phyloP scores from a whole-genome alignment of 2,329 filamentous ascomycete species.

The Microdochium bolleyi region DNA sequence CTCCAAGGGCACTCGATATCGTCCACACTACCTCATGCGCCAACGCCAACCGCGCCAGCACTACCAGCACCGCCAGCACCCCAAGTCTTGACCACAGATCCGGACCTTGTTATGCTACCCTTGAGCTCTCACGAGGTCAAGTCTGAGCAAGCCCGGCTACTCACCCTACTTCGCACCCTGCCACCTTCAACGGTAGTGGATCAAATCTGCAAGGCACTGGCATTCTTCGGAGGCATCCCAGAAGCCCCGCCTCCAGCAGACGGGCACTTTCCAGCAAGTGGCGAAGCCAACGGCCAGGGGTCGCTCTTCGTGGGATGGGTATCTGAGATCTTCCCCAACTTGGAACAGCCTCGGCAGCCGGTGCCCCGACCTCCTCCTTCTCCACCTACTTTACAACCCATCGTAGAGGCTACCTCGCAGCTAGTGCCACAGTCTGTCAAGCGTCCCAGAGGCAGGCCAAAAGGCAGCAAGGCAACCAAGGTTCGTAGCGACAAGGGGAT shows the following conservation, averaged over 20 bases:
- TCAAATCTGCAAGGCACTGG: constrained; percentile 52
- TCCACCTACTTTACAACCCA: too few relatives aligned
- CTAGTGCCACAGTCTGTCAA: constrained; percentile 16
- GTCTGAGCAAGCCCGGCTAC: constrained; percentile 49
- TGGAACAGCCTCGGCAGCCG: constrained; percentile 20
- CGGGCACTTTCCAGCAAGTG: constrained; percentile 46
- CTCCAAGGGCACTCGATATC: constrained; percentile 6
- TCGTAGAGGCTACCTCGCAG: background rate
- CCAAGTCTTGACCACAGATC: background rate
- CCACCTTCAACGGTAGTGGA: constrained; percentile 50
- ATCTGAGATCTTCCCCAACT: constrained; percentile 52
- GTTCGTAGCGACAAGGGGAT: constrained; percentile 39
- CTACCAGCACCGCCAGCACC: too few relatives aligned
- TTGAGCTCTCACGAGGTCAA: constrained; percentile 43
- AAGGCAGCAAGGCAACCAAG: constrained; percentile 45
- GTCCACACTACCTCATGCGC: constrained; percentile 2
- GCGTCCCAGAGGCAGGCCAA: constrained; percentile 44
- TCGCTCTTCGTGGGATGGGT: constrained; percentile 54
- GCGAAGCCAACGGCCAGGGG: constrained; percentile 47
- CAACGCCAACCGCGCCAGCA: too few relatives aligned
- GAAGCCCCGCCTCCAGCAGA: constrained; percentile 42
- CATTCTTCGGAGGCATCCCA: constrained; percentile 56
- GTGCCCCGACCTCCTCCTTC: constrained; percentile 10
- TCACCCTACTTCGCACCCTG: constrained; percentile 47
- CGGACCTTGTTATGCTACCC: constrained; percentile 14